phyloP scores from a whole-genome alignment of 768 basidiomycete genomes.

The Xerocomus potaroensis region DNA sequence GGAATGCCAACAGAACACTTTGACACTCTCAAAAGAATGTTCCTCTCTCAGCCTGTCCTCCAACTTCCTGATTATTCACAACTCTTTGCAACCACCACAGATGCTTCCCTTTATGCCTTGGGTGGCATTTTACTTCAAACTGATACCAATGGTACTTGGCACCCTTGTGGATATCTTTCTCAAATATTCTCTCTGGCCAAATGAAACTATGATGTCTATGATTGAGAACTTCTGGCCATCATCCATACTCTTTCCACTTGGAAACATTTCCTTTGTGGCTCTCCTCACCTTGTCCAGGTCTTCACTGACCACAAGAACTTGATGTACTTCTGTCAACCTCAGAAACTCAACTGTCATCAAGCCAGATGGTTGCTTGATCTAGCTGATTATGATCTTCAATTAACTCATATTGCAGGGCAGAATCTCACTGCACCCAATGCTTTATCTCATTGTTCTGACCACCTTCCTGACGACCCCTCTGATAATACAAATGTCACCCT shows the following conservation, averaged over 20 bases:
- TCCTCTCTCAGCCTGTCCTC: background rate
- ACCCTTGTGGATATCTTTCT: background rate
- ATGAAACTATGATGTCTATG: conserved; percentile 45
- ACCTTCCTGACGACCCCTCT: background rate
- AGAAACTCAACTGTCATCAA: background rate
- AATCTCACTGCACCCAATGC: background rate
- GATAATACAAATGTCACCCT: background rate
- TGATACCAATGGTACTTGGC: background rate
- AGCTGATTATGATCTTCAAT: background rate
- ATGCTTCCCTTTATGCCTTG: background rate
- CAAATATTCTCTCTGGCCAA: conserved; percentile 23
- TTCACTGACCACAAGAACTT: conserved; percentile 30
- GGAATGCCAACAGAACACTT: background rate
- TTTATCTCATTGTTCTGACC: background rate
- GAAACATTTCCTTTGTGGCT: background rate
- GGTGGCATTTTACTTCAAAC: background rate
- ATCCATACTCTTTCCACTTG: background rate
- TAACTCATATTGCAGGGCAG: background rate
- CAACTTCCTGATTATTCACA: background rate
- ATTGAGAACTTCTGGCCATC: conserved; percentile 17
- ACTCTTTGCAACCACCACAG: background rate
- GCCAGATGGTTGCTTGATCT: background rate
- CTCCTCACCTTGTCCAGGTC: conserved; percentile 28
- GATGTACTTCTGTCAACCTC: background rate
- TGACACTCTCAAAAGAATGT: background rate